Evolutionary conservation across 306 rosid species (phyloP).

Genomic region (Dryas alaskensis): DNA sequence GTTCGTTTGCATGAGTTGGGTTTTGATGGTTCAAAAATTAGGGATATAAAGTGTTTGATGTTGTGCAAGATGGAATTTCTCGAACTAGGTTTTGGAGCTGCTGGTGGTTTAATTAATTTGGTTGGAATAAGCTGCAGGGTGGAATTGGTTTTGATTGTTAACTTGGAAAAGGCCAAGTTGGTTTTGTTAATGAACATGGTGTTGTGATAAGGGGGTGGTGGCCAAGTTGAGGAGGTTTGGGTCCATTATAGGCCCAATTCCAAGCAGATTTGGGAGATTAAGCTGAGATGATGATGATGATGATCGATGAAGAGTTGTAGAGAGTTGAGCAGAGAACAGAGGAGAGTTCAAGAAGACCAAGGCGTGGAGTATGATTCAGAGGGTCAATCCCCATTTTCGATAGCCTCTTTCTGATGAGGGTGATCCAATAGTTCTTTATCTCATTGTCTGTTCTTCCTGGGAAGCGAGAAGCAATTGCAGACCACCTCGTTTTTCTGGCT

Average conservation of each 20-base stretch:
- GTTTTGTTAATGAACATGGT: conserved; percentile 11
- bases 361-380: conserved; percentile 63
- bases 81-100: conserved; percentile 26
- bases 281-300: conserved; percentile 11
- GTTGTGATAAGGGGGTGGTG: conserved; percentile 41
- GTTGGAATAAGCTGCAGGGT: conserved; percentile 20
- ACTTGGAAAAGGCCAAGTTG: conserved; percentile 5
- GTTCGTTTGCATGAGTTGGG: too few relatives aligned
- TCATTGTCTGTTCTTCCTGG: conserved; percentile 89
- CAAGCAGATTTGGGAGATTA: conserved; percentile 27
- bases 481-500: conserved; percentile 50
- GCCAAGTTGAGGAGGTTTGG: conserved; percentile 41
- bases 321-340: conserved; percentile 43
- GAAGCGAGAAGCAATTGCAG: conserved; percentile 73
- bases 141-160: too few relatives aligned
- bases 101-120: conserved; percentile 10
- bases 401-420: conserved; percentile 71
- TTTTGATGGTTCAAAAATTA: too few relatives aligned
- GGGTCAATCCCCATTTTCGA: conserved; percentile 86
- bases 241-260: conserved; percentile 23
- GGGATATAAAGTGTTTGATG: too few relatives aligned
- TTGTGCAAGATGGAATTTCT: conserved; percentile 20
- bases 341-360: conserved; percentile 55
- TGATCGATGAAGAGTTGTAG: conserved; percentile 2
- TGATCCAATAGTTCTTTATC: conserved; percentile 86